A percentile compares a stretch with the other conserved stretches of the same genome.
Evolutionary conservation across 129 eudicot species (phyloP).

Genomic region (Daucus carota): DH1_v3.0 NC_030386.2:21864001-21864500

Average conservation of each 20-base stretch:
- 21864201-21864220: too few relatives aligned
- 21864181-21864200: too few relatives aligned
- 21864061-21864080: too few relatives aligned
- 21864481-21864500: not conserved
- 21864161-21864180: too few relatives aligned
- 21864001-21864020: too few relatives aligned
- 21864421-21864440: not conserved
- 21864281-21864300: slow-evolving; percentile 55
- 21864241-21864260: not conserved
- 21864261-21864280: slow-evolving; percentile 59
- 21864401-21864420: not conserved
- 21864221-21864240: too few relatives aligned
- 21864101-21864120: too few relatives aligned
- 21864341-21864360: slow-evolving; percentile 13
- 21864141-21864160: too few relatives aligned
- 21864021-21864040: too few relatives aligned
- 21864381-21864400: not conserved
- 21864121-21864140: too few relatives aligned
- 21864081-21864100: too few relatives aligned
- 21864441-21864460: not conserved
- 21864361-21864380: not conserved
- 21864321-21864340: slow-evolving; percentile 61
- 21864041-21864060: too few relatives aligned
- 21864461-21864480: not conserved
- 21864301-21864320: slow-evolving; percentile 54